phyloP scores from a whole-genome alignment of 208 protist genomes.

The Jaenimonas drosophilae region DNA sequence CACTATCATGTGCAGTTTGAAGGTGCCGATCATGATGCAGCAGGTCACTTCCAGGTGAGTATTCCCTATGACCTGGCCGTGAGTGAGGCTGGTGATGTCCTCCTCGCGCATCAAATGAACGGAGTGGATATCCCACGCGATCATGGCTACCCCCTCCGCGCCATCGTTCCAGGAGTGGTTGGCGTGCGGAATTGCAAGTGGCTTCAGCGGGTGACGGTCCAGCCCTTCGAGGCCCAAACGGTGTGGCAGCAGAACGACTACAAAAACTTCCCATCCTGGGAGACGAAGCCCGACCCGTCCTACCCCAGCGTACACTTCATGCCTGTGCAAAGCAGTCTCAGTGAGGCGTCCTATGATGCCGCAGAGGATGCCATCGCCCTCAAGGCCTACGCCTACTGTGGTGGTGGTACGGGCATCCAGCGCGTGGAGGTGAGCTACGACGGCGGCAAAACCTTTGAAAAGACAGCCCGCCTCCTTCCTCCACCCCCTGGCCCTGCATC shows the following conservation, averaged over 20 bases:
- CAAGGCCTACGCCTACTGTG: conserved; percentile 58
- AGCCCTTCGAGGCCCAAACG: conserved; percentile 28
- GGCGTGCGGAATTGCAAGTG: conserved; percentile 73
- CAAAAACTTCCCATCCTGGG: conserved; percentile 60
- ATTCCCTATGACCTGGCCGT: conserved; percentile 60
- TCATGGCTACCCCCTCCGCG: conserved; percentile 74
- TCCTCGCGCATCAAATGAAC: conserved; percentile 88
- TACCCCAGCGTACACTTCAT: conserved; percentile 49
- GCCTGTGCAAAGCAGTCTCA: conserved; percentile 73
- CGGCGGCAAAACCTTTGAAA: conserved; percentile 53
- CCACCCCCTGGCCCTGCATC: conserved; percentile 1
- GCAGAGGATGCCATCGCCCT: conserved; percentile 17
- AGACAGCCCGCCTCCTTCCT: conserved; percentile 10
- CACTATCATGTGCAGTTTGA: conserved; percentile 65
- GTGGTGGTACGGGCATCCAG: conserved; percentile 61
- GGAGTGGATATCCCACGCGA: conserved; percentile 53
- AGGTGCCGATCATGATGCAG: conserved; percentile 40
- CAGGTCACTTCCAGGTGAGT: conserved; percentile 36
- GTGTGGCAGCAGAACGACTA: conserved; percentile 84
- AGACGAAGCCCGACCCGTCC: conserved; percentile 28
- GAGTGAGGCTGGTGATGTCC: conserved; percentile 28
- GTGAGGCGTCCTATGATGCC: conserved; percentile 20
- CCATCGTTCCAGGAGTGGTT: conserved; percentile 66
- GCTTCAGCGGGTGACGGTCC: conserved; percentile 33
- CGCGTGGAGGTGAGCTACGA: conserved; percentile 79